Conservation (phyloP, 2,329 filamentous ascomycete genomes). For the Neonectria faginata region DNA sequence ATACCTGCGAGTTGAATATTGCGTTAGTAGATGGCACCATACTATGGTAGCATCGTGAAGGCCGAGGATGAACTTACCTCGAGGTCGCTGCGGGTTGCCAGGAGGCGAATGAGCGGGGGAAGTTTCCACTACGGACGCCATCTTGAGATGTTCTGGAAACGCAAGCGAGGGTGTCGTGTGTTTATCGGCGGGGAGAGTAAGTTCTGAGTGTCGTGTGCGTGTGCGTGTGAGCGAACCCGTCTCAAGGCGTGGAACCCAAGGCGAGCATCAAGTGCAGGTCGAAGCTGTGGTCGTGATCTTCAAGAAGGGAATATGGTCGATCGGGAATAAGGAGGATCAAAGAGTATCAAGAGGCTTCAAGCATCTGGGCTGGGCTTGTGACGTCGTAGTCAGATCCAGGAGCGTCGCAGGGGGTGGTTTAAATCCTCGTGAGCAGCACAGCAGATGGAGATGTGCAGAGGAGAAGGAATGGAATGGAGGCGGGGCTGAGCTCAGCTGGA, state of each 20-base stretch:
- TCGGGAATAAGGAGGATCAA: not conserved
- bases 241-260: slow-evolving; percentile 12
- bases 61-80: slow-evolving; percentile 51
- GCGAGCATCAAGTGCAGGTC: slow-evolving; percentile 14
- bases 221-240: slow-evolving; percentile 14
- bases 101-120: slow-evolving; percentile 58
- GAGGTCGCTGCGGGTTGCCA: slow-evolving; percentile 57
- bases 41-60: not conserved
- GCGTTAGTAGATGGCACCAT: slow-evolving; percentile 17
- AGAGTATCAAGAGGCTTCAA: not conserved
- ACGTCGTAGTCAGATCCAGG: slow-evolving; percentile 18
- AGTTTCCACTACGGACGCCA: slow-evolving; percentile 56
- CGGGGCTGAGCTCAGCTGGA: slow-evolving; percentile 16
- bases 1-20: slow-evolving; percentile 72
- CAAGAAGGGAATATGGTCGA: slow-evolving; percentile 9
- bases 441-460: slow-evolving; percentile 8
- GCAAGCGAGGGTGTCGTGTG: slow-evolving; percentile 21
- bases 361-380: slow-evolving; percentile 21
- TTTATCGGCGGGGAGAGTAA: slow-evolving; percentile 27
- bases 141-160: slow-evolving; percentile 44
- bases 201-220: slow-evolving; percentile 15
- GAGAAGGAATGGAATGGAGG: slow-evolving; percentile 6
- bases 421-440: slow-evolving; percentile 15
- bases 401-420: slow-evolving; percentile 1
- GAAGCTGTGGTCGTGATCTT: slow-evolving; percentile 5